Evolutionary conservation across 2,329 filamentous ascomycete species (phyloP), one percentile per base, ranked within the genome.

Genomic region (Pseudogymnoascus sp.): DNA sequence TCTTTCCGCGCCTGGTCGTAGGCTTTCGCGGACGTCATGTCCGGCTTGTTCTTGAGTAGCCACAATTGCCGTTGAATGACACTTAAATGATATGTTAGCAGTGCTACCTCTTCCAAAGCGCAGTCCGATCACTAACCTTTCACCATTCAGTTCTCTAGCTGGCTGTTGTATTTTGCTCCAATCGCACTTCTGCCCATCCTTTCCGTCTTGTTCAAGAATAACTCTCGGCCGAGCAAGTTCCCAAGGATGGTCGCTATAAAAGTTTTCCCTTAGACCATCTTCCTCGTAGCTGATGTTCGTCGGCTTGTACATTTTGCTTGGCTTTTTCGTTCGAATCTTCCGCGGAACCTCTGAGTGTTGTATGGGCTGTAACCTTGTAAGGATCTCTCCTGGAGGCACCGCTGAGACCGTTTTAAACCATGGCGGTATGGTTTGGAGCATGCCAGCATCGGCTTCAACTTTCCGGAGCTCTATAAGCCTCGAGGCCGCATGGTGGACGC

Each of bases 201-300:
- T 90, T 62, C 95, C 95, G 72, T 93, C 89, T 69, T 87, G 81
- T 78, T 99, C 95, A 8, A 98, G 79, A 57, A 99, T 80, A 65
- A 96, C 82, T 69, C 91, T 84, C 63, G 95, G 95, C 67, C 93
- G 84, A 16, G 95, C 95, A 73, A 99, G 79, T 78, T 99, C 95
- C 95, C 95, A 99, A 4, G 95, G 95, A 75, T 99, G 95, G 76
- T 99, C 93, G 72, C 83, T 86, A 80, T 90, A 99, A 79, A 98
- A 99, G 28, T 87, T 85, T 69, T 78, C 81, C 68, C 95, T 88
- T 72, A 99, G 81, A 66, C 79, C 77, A 77, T 99, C 95, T 76
- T 99, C 95, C 66, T 89, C 85, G 75, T 95, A 97, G 63, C 79
- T 79, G 68, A 99, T 87, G 65, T 80, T 78, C 68, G 92, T 84